Evolutionary conservation across 2,329 filamentous ascomycete species (phyloP).

Genomic region (Lachnellula cervina): DNA sequence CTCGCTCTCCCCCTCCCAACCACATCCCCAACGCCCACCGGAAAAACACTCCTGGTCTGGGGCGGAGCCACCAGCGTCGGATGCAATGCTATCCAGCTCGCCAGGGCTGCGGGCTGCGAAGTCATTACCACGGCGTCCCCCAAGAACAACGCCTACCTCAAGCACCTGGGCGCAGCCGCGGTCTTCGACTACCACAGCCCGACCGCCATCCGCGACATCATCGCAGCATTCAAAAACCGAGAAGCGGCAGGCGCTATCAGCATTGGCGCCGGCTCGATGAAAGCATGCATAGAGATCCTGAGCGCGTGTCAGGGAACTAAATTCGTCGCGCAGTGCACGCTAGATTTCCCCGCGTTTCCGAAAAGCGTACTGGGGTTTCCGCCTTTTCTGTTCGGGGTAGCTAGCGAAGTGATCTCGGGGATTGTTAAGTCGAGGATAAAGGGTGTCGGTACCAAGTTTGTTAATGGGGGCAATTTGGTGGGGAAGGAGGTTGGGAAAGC

Average conservation of each 20-base stretch:
- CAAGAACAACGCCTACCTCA: constrained; percentile 41
- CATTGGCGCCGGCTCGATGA: neutral
- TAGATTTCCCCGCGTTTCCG: neutral
- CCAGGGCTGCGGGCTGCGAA: constrained; percentile 32
- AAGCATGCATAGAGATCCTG: neutral
- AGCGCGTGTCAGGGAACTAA: neutral
- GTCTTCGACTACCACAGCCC: constrained; percentile 45
- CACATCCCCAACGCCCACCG: neutral
- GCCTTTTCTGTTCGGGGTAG: neutral
- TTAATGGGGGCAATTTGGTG: constrained; percentile 3
- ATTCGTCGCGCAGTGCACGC: neutral
- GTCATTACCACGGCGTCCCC: constrained; percentile 42
- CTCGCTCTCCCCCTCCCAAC: constrained; percentile 3
- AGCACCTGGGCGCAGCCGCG: constrained; percentile 14
- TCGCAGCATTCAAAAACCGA: neutral
- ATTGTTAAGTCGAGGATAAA: neutral
- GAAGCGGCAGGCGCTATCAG: neutral
- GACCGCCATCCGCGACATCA: constrained; percentile 27
- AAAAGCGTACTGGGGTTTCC: neutral
- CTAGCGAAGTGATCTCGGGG: neutral
- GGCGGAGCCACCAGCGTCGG: constrained; percentile 45
- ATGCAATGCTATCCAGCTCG: constrained; percentile 42
- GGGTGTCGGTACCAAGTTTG: constrained; percentile 4
- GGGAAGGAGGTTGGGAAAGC: constrained; percentile 15
- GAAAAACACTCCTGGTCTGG: constrained; percentile 39